Conservation (phyloP, 768 basidiomycete species). For the Pleurotus ostreatus region DNA sequence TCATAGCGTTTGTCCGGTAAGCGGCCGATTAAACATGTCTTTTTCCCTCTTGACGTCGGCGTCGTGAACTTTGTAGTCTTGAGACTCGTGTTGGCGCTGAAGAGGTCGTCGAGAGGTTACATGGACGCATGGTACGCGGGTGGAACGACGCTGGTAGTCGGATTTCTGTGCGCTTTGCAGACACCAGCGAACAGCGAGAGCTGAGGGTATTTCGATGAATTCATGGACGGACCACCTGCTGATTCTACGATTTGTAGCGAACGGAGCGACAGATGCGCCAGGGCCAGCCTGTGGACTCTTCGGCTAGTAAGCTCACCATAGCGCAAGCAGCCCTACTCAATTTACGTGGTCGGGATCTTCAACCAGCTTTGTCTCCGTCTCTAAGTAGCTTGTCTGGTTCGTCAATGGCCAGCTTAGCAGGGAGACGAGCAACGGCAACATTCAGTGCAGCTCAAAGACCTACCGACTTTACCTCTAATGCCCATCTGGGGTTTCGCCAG, state of each 20-base stretch:
- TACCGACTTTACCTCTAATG: not conserved
- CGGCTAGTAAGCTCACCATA: conserved; percentile 59
- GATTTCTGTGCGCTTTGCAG: conserved; percentile 78
- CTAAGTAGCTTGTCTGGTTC: not conserved
- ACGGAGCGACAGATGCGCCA: conserved; percentile 48
- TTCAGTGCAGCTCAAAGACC: too few relatives aligned
- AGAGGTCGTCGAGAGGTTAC: conserved; percentile 72
- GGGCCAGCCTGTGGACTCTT: conserved; percentile 55
- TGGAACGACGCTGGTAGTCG: conserved; percentile 74
- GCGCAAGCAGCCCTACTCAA: conserved; percentile 77
- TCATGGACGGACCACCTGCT: not conserved
- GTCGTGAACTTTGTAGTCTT: conserved; percentile 38
- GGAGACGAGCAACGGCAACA: not conserved
- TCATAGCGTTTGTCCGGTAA: conserved; percentile 80
- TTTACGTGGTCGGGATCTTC: conserved; percentile 61
- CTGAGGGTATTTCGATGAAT: conserved; percentile 52
- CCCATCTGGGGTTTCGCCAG: not conserved
- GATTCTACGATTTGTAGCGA: conserved; percentile 36
- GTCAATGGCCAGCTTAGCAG: not conserved
- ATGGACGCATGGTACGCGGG: conserved; percentile 77
- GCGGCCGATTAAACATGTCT: conserved; percentile 13
- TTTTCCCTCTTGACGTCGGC: conserved; percentile 1
- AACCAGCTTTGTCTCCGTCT: conserved; percentile 13
- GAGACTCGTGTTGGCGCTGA: conserved; percentile 71
- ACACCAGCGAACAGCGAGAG: conserved; percentile 74